These are phyloP conservation scores for Amniculicola lignicola DNA, from an alignment of 495 filamentous ascomycete species.

Conservation along the genomic window DNA sequence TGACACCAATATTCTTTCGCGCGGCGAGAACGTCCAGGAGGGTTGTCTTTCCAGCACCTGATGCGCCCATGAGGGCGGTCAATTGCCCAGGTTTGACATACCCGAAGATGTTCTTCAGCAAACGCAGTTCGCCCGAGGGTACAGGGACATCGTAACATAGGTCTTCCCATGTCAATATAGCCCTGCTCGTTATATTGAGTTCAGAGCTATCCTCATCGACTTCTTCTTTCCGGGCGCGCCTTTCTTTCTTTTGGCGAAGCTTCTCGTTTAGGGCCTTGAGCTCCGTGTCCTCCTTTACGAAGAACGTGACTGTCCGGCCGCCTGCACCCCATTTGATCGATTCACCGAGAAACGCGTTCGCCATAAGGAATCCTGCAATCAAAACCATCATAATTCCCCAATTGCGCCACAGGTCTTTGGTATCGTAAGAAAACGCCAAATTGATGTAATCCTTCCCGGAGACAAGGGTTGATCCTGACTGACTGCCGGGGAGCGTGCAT, in stretches of 20 bases:
- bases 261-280: slow-evolving; percentile 65
- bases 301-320: slow-evolving; percentile 73
- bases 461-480: slow-evolving; percentile 57
- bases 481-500: slow-evolving; percentile 68
- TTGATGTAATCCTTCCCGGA: slow-evolving; percentile 61
- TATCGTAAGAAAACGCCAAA: slow-evolving; percentile 59
- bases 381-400: slow-evolving; percentile 70
- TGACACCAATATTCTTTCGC: slow-evolving; percentile 75
- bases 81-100: slow-evolving; percentile 76
- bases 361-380: slow-evolving; percentile 62
- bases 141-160: slow-evolving; percentile 66
- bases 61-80: slow-evolving; percentile 80
- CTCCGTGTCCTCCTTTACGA: slow-evolving; percentile 67
- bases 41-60: slow-evolving; percentile 85
- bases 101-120: slow-evolving; percentile 70
- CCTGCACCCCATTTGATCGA: slow-evolving; percentile 71
- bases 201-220: slow-evolving; percentile 49
- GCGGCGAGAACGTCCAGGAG: slow-evolving; percentile 73
- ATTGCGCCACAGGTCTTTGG: slow-evolving; percentile 66
- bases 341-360: slow-evolving; percentile 72
- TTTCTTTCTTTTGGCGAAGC: slow-evolving; percentile 55
- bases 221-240: slow-evolving; percentile 50
- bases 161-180: slow-evolving; percentile 52
- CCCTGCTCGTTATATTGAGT: slow-evolving; percentile 64
- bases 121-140: slow-evolving; percentile 60